phyloP scores from a whole-genome alignment of 768 basidiomycete genomes.

The Leccinum subtestaceum region DNA sequence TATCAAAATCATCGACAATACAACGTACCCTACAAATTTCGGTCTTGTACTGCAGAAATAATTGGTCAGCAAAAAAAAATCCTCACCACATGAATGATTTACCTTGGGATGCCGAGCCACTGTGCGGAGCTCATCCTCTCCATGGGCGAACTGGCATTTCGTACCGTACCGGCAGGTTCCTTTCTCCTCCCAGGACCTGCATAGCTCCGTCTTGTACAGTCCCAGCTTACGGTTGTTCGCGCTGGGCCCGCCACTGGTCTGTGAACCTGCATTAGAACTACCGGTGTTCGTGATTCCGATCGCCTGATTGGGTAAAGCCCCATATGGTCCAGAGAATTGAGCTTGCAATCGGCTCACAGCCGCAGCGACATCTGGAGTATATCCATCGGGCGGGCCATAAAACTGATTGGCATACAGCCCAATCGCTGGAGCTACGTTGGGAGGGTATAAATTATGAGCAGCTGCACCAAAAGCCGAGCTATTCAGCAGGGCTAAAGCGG shows the following conservation, averaged over 20 bases:
- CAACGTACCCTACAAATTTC: slow-evolving; percentile 82
- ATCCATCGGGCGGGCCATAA: slow-evolving; percentile 60
- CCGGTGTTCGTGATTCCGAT: slow-evolving; percentile 44
- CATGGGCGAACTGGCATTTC: slow-evolving; percentile 94
- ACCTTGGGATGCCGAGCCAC: slow-evolving; percentile 91
- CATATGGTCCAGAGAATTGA: slow-evolving; percentile 55
- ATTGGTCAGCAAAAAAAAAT: slow-evolving; percentile 15
- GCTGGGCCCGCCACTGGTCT: slow-evolving; percentile 63
- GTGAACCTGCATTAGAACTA: slow-evolving; percentile 23
- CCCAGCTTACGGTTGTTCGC: slow-evolving; percentile 91
- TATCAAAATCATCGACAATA: background rate
- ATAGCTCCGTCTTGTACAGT: slow-evolving; percentile 87
- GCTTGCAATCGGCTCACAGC: slow-evolving; percentile 63
- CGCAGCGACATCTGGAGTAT: slow-evolving; percentile 51
- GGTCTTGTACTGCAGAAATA: slow-evolving; percentile 71
- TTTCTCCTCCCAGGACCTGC: slow-evolving; percentile 92
- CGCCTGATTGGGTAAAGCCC: slow-evolving; percentile 43
- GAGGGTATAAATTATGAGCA: slow-evolving; percentile 55
- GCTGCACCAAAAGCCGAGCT: slow-evolving; percentile 49
- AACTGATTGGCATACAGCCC: slow-evolving; percentile 71
- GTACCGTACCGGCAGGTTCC: slow-evolving; percentile 80
- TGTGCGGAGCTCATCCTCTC: slow-evolving; percentile 80
- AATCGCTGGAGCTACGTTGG: slow-evolving; percentile 42
- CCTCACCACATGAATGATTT: slow-evolving; percentile 15
- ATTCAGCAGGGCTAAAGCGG: slow-evolving; percentile 61